These are phyloP conservation scores for Phytophthora pluvialis DNA, from an alignment of 352 stramenopile genomes.

Conservation along the genomic window DNA sequence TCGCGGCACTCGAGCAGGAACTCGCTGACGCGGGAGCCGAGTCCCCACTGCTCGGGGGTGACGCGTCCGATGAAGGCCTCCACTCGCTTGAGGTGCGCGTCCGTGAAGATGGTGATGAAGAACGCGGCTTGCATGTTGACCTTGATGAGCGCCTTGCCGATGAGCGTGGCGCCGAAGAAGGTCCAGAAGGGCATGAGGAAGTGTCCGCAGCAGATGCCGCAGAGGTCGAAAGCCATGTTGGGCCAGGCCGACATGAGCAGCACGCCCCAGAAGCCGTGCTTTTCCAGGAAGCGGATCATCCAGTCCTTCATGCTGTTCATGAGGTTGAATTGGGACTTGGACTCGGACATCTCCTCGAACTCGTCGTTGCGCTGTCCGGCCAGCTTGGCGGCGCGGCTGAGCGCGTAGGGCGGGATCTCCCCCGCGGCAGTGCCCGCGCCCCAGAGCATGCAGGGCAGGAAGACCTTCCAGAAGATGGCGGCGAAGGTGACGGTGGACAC, in stretches of 20 bases:
- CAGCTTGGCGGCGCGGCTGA: conserved; percentile 87
- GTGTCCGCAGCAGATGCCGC: conserved; percentile 94
- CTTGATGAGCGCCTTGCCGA: conserved; percentile 94
- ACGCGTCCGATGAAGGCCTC: conserved; percentile 85
- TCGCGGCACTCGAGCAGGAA: conserved; percentile 87
- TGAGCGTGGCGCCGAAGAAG: conserved; percentile 94
- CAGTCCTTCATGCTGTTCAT: conserved; percentile 93
- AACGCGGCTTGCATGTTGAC: conserved; percentile 91
- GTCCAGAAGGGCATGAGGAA: conserved; percentile 96
- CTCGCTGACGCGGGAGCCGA: conserved; percentile 84
- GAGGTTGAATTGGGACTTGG: conserved; percentile 86
- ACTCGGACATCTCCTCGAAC: conserved; percentile 88
- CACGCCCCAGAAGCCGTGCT: conserved; percentile 93
- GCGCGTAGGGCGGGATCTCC: conserved; percentile 94
- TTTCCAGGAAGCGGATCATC: conserved; percentile 93
- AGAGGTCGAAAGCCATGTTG: conserved; percentile 95
- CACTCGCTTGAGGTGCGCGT: conserved; percentile 83
- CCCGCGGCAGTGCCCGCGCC: conserved; percentile 93
- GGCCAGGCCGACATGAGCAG: conserved; percentile 94
- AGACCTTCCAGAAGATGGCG: conserved; percentile 91
- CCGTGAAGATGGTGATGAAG: conserved; percentile 93
- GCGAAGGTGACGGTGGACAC: conserved; percentile 75
- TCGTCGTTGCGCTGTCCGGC: conserved; percentile 90
- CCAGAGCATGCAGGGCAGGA: conserved; percentile 92
- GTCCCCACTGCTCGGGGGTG: conserved; percentile 71